Conservation (phyloP, 2,329 filamentous ascomycete species). For the Alternaria gansuensis region DNA sequence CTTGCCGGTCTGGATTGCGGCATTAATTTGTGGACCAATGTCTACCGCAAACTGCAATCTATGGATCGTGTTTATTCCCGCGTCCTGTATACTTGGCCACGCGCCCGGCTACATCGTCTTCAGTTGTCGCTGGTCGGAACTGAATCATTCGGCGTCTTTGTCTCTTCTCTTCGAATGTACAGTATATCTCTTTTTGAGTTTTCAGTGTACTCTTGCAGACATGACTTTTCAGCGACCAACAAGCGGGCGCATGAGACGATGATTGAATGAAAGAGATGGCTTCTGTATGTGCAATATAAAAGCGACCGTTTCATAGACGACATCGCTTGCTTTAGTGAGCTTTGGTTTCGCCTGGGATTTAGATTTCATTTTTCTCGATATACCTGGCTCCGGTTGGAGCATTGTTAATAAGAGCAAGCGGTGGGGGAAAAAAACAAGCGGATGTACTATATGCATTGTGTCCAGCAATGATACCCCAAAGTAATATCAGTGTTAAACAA, state of each 20-base stretch:
- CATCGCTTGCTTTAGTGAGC: conserved; percentile 4
- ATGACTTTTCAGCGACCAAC: conserved; percentile 21
- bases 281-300: conserved; percentile 23
- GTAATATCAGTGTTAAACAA: background rate
- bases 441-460: background rate
- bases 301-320: conserved; percentile 19
- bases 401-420: conserved; percentile 12
- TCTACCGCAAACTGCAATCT: background rate
- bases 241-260: conserved; percentile 22
- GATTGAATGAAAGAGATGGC: conserved; percentile 25
- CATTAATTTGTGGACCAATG: background rate
- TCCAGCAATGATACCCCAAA: conserved; percentile 3
- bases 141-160: conserved; percentile 10
- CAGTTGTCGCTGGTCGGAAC: conserved; percentile 29
- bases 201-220: background rate
- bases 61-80: conserved; percentile 11
- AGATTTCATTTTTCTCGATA: conserved; percentile 14
- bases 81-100: conserved; percentile 5
- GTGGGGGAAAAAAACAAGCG: background rate
- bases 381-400: conserved; percentile 15
- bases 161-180: conserved; percentile 15
- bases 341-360: conserved; percentile 11
- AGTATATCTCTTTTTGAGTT: conserved; percentile 15
- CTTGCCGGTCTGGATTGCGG: conserved; percentile 8
- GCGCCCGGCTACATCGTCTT: conserved; percentile 12